These are phyloP conservation scores for Skeletonema potamos DNA, from an alignment of 108 stramenopile genomes.

Conservation along the genomic window DNA sequence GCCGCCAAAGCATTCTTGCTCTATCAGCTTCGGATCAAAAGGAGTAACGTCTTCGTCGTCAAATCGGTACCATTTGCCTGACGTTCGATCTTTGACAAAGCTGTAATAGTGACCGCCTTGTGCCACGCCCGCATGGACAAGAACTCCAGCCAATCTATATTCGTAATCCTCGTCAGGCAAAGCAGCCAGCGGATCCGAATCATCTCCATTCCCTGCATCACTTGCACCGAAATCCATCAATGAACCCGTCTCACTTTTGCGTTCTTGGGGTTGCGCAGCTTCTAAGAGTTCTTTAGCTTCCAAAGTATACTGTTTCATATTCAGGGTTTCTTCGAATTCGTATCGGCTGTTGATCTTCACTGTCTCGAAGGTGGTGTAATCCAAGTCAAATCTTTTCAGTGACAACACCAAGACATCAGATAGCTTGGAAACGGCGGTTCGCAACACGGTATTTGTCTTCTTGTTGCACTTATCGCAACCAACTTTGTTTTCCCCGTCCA, in stretches of 20 bases:
- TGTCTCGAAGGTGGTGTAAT: constrained; percentile 98
- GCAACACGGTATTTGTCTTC: constrained; percentile 90
- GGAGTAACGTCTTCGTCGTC: constrained; percentile 98
- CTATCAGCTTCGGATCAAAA: constrained; percentile 87
- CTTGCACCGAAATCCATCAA: constrained; percentile 48
- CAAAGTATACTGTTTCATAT: constrained; percentile 94
- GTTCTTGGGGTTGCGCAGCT: constrained; percentile 37
- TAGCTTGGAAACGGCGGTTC: constrained; percentile 87
- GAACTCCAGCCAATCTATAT: constrained; percentile 92
- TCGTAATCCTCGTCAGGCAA: constrained; percentile 89
- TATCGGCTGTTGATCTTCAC: constrained; percentile 96
- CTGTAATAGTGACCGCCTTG: constrained; percentile 99
- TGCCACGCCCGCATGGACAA: constrained; percentile 96
- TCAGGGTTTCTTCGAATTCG: constrained; percentile 91
- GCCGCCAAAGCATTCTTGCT: constrained; percentile 95
- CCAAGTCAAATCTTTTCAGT: constrained; percentile 97
- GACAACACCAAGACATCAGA: constrained; percentile 93
- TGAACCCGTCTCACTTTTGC: constrained; percentile 37
- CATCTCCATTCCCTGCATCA: constrained; percentile 34
- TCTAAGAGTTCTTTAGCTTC: constrained; percentile 89
- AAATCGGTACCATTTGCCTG: constrained; percentile 92
- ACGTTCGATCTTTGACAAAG: constrained; percentile 90
- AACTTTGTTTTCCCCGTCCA: constrained; percentile 98
- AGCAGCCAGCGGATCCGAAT: constrained; percentile 46
- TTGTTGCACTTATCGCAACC: constrained; percentile 93